Percentiles rank a stretch among this genome's conserved stretches.
Conservation (phyloP, 2,329 filamentous ascomycete genomes). For the Epicoccum nigrum region DNA sequence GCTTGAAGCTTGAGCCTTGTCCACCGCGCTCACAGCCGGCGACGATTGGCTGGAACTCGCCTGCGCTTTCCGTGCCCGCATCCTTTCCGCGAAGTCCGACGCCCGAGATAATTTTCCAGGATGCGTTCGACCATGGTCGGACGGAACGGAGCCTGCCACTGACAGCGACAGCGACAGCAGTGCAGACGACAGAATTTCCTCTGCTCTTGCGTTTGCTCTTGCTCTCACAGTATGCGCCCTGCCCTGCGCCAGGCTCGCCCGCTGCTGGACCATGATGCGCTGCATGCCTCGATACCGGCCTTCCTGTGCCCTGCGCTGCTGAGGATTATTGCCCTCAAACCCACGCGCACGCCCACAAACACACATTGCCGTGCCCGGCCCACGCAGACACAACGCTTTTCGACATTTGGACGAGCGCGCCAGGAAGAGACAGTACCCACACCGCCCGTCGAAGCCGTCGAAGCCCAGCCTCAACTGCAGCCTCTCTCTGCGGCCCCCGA, state of each 20-base stretch:
- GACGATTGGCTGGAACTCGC: slow-evolving; percentile 24
- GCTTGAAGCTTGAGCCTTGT: no score
- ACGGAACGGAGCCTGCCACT: no score
- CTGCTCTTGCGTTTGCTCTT: no score
- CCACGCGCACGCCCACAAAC: no score
- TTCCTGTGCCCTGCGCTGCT: slow-evolving; percentile 47
- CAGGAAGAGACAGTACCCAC: slow-evolving; percentile 23
- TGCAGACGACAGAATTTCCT: no score
- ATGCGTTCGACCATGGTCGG: slow-evolving; percentile 2
- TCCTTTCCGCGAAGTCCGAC: slow-evolving; percentile 20
- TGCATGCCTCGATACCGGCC: slow-evolving; percentile 34
- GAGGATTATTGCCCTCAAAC: slow-evolving; percentile 17
- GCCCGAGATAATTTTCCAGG: slow-evolving; percentile 29
- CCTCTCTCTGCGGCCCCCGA: no score
- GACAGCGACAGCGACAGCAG: not conserved
- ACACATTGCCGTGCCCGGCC: slow-evolving; percentile 13
- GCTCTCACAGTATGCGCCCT: slow-evolving; percentile 36
- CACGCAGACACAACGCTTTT: slow-evolving; percentile 29
- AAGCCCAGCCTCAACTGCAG: slow-evolving; percentile 2
- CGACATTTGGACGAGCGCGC: slow-evolving; percentile 26
- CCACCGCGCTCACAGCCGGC: slow-evolving; percentile 8
- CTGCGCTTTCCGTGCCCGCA: slow-evolving; percentile 9
- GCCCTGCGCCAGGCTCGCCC: slow-evolving; percentile 37
- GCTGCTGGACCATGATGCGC: slow-evolving; percentile 32
- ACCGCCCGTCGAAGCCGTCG: slow-evolving; percentile 13